A percentile compares a stretch with the other conserved stretches of the same genome.
phyloP scores from a whole-genome alignment of 441 rosid species.

The Erodium moschatum region DNA sequence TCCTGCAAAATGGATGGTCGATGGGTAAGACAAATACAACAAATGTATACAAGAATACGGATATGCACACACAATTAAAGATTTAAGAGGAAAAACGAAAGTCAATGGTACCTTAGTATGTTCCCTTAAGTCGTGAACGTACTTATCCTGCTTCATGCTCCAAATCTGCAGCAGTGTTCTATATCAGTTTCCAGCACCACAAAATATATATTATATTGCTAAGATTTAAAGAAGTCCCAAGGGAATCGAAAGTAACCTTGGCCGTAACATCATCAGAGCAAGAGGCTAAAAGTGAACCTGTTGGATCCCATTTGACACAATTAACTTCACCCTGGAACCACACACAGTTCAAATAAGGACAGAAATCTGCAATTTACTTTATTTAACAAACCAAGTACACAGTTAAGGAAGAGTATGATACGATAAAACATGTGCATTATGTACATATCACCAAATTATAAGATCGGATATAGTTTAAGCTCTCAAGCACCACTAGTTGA shows the following conservation, averaged over 20 bases:
- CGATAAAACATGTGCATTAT: not conserved
- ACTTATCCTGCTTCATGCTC: slow-evolving; percentile 71
- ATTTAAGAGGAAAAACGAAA: not conserved
- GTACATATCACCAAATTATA: not conserved
- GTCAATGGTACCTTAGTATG: slow-evolving; percentile 54
- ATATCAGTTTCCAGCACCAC: slow-evolving; percentile 14
- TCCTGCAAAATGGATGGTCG: slow-evolving; percentile 41
- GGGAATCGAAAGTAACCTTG: slow-evolving; percentile 43
- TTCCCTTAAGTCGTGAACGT: slow-evolving; percentile 79
- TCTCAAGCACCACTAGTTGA: not conserved
- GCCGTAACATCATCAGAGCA: slow-evolving; percentile 95
- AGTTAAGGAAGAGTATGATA: not conserved
- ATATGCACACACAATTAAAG: slow-evolving; percentile 6
- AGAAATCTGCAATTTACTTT: slow-evolving; percentile 2
- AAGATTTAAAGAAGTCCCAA: slow-evolving; percentile 11
- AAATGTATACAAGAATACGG: not conserved
- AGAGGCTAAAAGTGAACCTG: slow-evolving; percentile 81
- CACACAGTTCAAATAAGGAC: slow-evolving; percentile 19
- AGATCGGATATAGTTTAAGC: not conserved
- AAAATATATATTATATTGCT: not conserved
- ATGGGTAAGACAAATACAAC: not conserved
- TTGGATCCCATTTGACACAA: slow-evolving; percentile 99
- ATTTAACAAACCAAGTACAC: slow-evolving; percentile 2
- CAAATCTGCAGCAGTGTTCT: slow-evolving; percentile 56
- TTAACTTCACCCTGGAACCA: slow-evolving; percentile 83